These are phyloP conservation scores for Gossypium raimondii DNA, from an alignment of 345 rosid genomes.

Conservation along the genomic window DNA sequence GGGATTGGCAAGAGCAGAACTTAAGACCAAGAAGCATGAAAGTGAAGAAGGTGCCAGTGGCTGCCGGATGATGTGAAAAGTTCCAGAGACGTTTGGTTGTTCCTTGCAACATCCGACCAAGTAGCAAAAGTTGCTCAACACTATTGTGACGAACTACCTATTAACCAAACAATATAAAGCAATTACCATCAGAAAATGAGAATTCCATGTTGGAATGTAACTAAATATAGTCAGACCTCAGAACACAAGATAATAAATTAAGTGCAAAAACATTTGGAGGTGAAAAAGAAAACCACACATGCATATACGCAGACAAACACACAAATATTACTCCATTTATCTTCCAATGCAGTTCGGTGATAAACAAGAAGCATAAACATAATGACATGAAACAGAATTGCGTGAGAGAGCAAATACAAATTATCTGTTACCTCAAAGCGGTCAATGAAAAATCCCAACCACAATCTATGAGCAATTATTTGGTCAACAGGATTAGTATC, in stretches of 20 bases:
- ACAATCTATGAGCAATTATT: conserved; percentile 91
- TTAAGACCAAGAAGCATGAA: conserved; percentile 97
- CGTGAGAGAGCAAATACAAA: neutral
- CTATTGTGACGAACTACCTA: conserved; percentile 91
- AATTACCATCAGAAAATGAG: neutral
- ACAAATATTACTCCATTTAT: neutral
- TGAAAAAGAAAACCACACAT: neutral
- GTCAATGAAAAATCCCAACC: conserved; percentile 94
- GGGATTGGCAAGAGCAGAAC: conserved; percentile 83
- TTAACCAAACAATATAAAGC: conserved; percentile 11
- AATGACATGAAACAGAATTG: neutral
- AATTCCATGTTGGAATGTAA: neutral
- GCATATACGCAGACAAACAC: neutral
- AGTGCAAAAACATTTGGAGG: neutral
- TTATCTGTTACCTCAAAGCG: conserved; percentile 80
- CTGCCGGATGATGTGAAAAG: conserved; percentile 95
- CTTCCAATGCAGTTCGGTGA: conserved; percentile 10
- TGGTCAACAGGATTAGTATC: conserved; percentile 82
- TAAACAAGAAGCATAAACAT: conserved; percentile 13
- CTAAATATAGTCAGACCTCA: neutral
- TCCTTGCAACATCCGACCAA: conserved; percentile 89
- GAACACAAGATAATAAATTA: neutral
- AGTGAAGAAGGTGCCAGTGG: conserved; percentile 93
- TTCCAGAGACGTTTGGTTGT: conserved; percentile 81
- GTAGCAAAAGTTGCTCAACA: conserved; percentile 91